Conservation (phyloP, 306 rosid genomes). For the Neltuma alba region DNA sequence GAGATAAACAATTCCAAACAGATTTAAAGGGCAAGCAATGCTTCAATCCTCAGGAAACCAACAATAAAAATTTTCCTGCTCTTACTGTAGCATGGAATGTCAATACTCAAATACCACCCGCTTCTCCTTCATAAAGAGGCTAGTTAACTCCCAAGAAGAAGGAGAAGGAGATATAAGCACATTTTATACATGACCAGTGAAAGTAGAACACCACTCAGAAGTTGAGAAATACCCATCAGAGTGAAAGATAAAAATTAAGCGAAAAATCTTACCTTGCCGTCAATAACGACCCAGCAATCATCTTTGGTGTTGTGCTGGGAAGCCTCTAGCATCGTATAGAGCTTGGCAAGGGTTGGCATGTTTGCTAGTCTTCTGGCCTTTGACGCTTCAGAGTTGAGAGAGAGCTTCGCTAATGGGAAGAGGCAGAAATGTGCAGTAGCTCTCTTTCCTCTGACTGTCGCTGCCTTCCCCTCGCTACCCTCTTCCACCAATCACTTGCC, state of each 20-base stretch:
- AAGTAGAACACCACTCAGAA: not conserved
- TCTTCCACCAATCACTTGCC: not conserved
- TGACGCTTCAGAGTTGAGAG: not conserved
- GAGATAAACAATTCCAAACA: not conserved
- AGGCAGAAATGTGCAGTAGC: not conserved
- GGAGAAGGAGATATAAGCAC: not conserved
- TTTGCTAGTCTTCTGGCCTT: not conserved
- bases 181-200: not conserved
- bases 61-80: not conserved
- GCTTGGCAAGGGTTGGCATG: conserved; percentile 72
- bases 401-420: not conserved
- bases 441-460: not conserved
- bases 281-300: conserved; percentile 86
- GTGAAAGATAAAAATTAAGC: not conserved
- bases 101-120: not conserved
- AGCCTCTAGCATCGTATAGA: conserved; percentile 64
- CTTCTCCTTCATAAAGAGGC: not conserved
- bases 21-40: not conserved
- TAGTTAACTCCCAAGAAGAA: not conserved
- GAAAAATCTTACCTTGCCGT: conserved; percentile 64
- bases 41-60: not conserved
- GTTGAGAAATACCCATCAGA: not conserved
- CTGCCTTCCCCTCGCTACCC: not conserved
- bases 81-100: not conserved
- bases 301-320: conserved; percentile 68